phyloP scores from a whole-genome alignment of 2,329 filamentous ascomycete genomes.

The Escovopsis sp. region DNA sequence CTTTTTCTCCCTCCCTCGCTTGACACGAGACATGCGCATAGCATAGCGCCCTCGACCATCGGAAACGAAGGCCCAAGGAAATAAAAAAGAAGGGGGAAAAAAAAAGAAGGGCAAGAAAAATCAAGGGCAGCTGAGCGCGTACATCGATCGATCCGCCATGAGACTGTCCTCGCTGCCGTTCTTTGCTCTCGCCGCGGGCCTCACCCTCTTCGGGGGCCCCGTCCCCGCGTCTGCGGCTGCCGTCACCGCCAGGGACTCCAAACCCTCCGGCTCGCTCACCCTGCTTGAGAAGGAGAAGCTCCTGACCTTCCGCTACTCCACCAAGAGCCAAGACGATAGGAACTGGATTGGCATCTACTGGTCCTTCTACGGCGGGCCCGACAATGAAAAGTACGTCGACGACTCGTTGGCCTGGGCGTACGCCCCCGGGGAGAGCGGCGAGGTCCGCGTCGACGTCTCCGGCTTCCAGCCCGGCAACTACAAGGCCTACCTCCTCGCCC shows the following conservation, averaged over 20 bases:
- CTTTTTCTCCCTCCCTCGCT: neutral
- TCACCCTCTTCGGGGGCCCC: neutral
- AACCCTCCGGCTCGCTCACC: slow-evolving; percentile 5
- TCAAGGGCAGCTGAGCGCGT: too few relatives aligned
- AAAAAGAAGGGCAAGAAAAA: too few relatives aligned
- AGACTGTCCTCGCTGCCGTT: neutral
- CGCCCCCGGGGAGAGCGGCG: slow-evolving; percentile 14
- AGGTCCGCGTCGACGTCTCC: slow-evolving; percentile 11
- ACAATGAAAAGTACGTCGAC: slow-evolving; percentile 15
- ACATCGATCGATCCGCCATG: neutral
- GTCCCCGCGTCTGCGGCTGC: neutral
- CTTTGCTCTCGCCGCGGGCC: neutral
- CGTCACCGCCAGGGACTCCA: neutral
- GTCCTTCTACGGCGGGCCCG: slow-evolving; percentile 19
- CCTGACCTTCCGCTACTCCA: slow-evolving; percentile 23
- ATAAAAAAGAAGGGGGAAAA: too few relatives aligned
- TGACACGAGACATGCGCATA: too few relatives aligned
- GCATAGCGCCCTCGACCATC: too few relatives aligned
- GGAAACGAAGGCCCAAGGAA: too few relatives aligned
- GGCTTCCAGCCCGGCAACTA: slow-evolving; percentile 18
- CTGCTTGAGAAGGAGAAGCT: slow-evolving; percentile 4
- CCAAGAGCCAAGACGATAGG: slow-evolving; percentile 10
- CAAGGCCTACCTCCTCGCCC: slow-evolving; percentile 22
- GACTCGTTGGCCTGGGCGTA: slow-evolving; percentile 21
- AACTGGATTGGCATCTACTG: slow-evolving; percentile 27